Percentiles rank a stretch among this genome's conserved stretches.
Conservation (phyloP, 768 basidiomycete species). For the Auricularia sp. region DNA sequence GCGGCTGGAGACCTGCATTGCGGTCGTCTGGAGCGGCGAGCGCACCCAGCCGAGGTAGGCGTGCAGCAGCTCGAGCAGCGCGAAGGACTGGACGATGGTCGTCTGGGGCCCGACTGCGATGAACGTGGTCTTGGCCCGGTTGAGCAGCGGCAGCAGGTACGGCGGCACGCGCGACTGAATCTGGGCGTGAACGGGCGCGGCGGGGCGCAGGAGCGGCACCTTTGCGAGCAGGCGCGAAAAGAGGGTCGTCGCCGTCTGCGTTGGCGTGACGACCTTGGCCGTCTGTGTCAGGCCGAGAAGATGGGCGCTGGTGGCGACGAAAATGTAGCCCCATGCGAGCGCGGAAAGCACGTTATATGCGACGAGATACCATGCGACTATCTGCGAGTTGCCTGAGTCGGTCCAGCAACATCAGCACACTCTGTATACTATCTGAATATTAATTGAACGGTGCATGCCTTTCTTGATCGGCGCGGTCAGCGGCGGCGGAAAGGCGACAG, state of each 20-base stretch:
- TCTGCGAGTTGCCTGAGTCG: neutral
- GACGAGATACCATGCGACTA: constrained; percentile 51
- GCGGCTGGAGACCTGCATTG: constrained; percentile 70
- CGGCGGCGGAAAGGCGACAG: neutral
- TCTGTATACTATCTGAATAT: too few relatives aligned
- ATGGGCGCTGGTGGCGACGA: constrained; percentile 43
- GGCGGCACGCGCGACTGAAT: constrained; percentile 8
- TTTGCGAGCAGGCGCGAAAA: constrained; percentile 21
- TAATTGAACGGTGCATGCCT: neutral
- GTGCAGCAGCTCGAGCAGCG: constrained; percentile 77
- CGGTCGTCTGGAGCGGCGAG: constrained; percentile 63
- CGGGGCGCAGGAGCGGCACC: constrained; percentile 23
- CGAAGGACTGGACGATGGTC: constrained; percentile 72
- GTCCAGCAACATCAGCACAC: too few relatives aligned
- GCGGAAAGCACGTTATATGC: constrained; percentile 70
- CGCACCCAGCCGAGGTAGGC: constrained; percentile 69
- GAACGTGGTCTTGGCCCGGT: constrained; percentile 48
- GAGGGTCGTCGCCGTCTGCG: constrained; percentile 8
- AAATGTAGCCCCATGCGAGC: constrained; percentile 64
- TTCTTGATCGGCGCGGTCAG: neutral
- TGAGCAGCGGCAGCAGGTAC: constrained; percentile 32
- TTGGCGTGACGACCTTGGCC: constrained; percentile 7
- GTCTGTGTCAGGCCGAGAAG: constrained; percentile 29
- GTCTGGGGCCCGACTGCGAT: constrained; percentile 49
- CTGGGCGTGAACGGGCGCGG: constrained; percentile 29